Base-by-base conservation (phyloP, 2,329 filamentous ascomycete species). In the Ascochyta pisi region DNA sequence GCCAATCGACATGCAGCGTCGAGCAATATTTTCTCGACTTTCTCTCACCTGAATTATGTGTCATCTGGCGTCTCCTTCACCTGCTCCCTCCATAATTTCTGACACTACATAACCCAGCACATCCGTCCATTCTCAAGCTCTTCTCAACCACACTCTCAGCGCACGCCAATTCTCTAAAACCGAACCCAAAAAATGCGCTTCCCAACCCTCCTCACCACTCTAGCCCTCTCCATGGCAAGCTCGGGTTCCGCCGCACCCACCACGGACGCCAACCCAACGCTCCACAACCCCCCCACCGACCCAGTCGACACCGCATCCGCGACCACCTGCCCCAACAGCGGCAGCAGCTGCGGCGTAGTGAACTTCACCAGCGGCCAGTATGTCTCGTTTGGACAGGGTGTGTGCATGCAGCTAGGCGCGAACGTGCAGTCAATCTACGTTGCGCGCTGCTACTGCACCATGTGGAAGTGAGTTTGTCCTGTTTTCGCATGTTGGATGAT, bases 351-450 rank as follows among this genome's bases (percentile, higher is more conserved):
- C 40, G 55, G 55, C 19, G 41, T 58, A 3, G 31, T 54, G 13
- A 50, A 24, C 26, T 54, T 41, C 41, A 43, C 19, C 12, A 24
- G 19, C 46, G 37, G 42, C 37, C n/a, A 22, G 9, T 58, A 43
- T 41, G 22, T 31, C 3, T 29, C 27, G 7, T 58, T 58, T 13
- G 45, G 50, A n/a, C 40, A 46, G 37, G 55, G 55, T 26, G 40
- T 39, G 7, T 58, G 55, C 42, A 58, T 58, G 40, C 42, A 34
- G 31, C 27, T 58, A 12, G 37, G 34, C 12, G 7, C n/a, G 16
- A 39, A 41, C n/a, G 23, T 54, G 16, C n/a, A 46, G 27, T 43
- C 41, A 15, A 51, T 58, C 34, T 58, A 58, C 19, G 55, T 58
- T 2, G 31, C 29, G n/a, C 40, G 50, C 19, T 58, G 55, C 55